Evolutionary conservation across 1,284 basidiomycete species (phyloP), one percentile per base, ranked within the genome.

Genomic region (Heterobasidion occidentale): DNA sequence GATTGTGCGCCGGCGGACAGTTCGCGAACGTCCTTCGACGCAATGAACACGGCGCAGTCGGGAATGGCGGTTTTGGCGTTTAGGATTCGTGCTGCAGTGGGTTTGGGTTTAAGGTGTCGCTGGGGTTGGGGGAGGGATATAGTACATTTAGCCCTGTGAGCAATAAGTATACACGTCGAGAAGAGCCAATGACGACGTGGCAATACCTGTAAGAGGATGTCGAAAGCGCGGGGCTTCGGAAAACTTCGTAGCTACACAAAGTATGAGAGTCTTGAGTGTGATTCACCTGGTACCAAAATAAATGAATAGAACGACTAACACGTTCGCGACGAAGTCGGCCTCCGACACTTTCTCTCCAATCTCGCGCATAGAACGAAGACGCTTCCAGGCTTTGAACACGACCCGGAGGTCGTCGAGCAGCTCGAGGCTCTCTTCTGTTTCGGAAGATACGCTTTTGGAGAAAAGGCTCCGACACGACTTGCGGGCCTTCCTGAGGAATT

Each of bases 281-380:
- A 52, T 34, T 27, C 27, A 5, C 27, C 27, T 27, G 27, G 4
- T 5, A 27, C 27, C 27, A 27, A 27, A 27, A 27, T 6, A 46
- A 20, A 38, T 36, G n/a, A 38, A 27, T n/a, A 15, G 7, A 38
- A 27, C 54, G 47, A 64, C 77, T 57, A 64, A 81, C 77, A 83
- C 78, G 56, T 78, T 78, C 12, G 74, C 72, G n/a, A 74, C 77
- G 58, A 74, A 81, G 58, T 82, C 80, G 0, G 77, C 77, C 61
- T 83, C 81, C 2, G 77, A 80, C 68, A 74, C 78, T 59, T 70
- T 76, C 56, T 77, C 74, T 19, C 71, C 72, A 3, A 74, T 72
- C 7, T 65, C 64, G 20, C 67, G 70, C 77, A 81, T 77, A 57
- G 64, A 67, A 7, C 64, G 63, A 3, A 81, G 68, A 36, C 71